A percentile compares a stretch with the other conserved stretches of the same genome.
phyloP scores from a whole-genome alignment of 2,329 filamentous ascomycete species.

The Verruconis gallopava region DNA sequence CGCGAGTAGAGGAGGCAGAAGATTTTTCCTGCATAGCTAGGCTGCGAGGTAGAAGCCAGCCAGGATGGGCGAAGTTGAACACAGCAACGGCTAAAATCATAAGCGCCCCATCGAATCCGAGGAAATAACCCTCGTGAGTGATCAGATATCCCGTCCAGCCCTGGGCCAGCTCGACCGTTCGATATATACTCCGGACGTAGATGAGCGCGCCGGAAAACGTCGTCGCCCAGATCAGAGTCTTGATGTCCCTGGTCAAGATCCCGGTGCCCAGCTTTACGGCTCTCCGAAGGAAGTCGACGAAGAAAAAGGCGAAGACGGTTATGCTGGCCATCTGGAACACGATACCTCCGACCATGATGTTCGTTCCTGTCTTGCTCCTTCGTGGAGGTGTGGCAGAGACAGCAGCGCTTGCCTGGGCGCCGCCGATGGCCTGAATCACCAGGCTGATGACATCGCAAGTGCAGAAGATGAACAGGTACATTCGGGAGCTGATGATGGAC shows the following conservation, averaged over 20 bases:
- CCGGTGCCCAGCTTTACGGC: neutral
- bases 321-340: slow-evolving; percentile 46
- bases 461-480: slow-evolving; percentile 39
- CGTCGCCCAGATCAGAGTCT: slow-evolving; percentile 23
- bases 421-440: slow-evolving; percentile 42
- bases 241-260: neutral
- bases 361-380: slow-evolving; percentile 33
- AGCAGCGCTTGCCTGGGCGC: slow-evolving; percentile 31
- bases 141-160: slow-evolving; percentile 40
- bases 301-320: slow-evolving; percentile 37
- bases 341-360: slow-evolving; percentile 42
- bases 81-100: slow-evolving; percentile 38
- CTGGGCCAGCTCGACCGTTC: slow-evolving; percentile 37
- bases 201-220: slow-evolving; percentile 31
- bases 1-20: too few species aligned
- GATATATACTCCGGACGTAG: slow-evolving; percentile 37
- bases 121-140: slow-evolving; percentile 37
- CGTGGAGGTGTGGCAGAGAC: neutral
- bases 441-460: slow-evolving; percentile 42
- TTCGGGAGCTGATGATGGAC: slow-evolving; percentile 29
- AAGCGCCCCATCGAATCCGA: slow-evolving; percentile 36
- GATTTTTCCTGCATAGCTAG: too few species aligned
- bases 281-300: slow-evolving; percentile 36
- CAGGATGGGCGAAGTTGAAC: slow-evolving; percentile 10
- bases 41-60: slow-evolving; percentile 6